Evolutionary conservation across 75 land plant species (phyloP).

Genomic region (Pinus taeda): DNA sequence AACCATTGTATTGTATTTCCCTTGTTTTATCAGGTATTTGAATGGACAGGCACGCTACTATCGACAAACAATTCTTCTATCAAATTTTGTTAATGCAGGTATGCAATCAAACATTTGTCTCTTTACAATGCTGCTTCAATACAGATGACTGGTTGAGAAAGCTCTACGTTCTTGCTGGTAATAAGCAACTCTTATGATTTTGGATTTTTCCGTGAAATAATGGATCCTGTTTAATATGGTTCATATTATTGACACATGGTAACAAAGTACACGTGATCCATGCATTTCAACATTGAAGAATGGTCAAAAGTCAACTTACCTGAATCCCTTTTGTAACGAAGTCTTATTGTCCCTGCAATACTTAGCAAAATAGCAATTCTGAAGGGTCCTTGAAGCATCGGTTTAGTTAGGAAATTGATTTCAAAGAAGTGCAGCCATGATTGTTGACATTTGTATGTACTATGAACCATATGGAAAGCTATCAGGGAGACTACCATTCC

Average conservation of each 20-base stretch:
- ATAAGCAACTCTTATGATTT: background rate
- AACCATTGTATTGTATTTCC: background rate
- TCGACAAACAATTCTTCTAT: constrained; percentile 79
- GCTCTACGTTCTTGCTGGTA: background rate
- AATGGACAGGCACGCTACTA: constrained; percentile 81
- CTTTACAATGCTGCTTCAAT: too few species aligned
- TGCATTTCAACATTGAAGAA: background rate
- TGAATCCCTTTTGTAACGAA: too few species aligned
- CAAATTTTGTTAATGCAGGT: constrained; percentile 78
- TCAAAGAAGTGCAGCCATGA: too few species aligned
- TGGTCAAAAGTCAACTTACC: too few species aligned
- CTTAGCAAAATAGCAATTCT: too few species aligned
- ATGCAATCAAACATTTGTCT: background rate
- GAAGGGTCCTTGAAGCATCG: too few species aligned
- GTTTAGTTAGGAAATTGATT: too few species aligned
- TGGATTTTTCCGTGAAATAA: background rate
- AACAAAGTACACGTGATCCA: background rate
- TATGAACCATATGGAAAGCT: too few species aligned
- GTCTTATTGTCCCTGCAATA: too few species aligned
- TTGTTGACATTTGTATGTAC: too few species aligned
- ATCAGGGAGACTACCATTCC: too few species aligned
- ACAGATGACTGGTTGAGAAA: background rate
- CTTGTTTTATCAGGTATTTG: constrained; percentile 55
- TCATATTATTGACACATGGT: background rate
- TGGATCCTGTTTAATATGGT: background rate